These are phyloP conservation scores for Auriscalpium vulgare DNA, from an alignment of 768 basidiomycete genomes.

Conservation along the genomic window DNA sequence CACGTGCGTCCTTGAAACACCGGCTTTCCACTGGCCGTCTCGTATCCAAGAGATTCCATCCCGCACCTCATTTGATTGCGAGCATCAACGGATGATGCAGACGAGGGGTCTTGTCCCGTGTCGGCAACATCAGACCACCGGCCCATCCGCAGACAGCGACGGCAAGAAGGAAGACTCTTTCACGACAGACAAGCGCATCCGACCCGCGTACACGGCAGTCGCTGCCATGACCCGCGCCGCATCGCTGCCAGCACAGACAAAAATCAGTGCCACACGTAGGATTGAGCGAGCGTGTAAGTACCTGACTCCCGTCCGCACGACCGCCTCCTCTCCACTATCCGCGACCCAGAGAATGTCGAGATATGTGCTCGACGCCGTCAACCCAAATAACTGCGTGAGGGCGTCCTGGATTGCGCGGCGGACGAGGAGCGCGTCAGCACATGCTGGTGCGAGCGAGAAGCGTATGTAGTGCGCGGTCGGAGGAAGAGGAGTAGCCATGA, in stretches of 20 bases:
- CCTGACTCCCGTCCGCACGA: constrained; percentile 36
- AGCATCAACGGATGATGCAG: too few species aligned
- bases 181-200: constrained; percentile 18
- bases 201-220: constrained; percentile 16
- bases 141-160: constrained; percentile 16
- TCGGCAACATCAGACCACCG: not conserved
- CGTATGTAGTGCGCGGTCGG: constrained; percentile 38
- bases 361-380: constrained; percentile 41
- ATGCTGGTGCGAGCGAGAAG: constrained; percentile 32
- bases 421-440: constrained; percentile 35
- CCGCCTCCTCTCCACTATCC: constrained; percentile 30
- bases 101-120: too few species aligned
- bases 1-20: too few species aligned
- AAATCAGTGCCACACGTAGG: not conserved
- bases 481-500: constrained; percentile 1
- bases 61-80: too few species aligned
- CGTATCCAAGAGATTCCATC: too few species aligned
- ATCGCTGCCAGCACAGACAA: constrained; percentile 15
- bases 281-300: constrained; percentile 10
- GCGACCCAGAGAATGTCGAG: constrained; percentile 53
- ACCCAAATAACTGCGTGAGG: constrained; percentile 46
- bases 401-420: constrained; percentile 51
- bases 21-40: too few species aligned
- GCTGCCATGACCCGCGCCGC: constrained; percentile 24
- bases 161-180: constrained; percentile 26